These are phyloP conservation scores for Yarrowia sp. DNA, from an alignment of 805 yeast genomes.

Conservation along the genomic window DNA sequence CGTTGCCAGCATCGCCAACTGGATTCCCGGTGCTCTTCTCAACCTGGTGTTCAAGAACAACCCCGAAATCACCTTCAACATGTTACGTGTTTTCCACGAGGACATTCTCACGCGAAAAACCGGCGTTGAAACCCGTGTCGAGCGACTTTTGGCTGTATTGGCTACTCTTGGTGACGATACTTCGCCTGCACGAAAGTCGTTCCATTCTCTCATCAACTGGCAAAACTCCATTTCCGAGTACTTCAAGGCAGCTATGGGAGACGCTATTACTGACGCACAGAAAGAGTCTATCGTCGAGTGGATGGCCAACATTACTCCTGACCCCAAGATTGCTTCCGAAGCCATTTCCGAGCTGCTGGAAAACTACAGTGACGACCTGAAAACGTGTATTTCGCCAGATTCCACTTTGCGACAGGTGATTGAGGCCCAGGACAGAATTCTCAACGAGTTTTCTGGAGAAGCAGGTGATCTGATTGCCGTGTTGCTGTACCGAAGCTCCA, in stretches of 20 bases:
- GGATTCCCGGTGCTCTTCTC: conserved; percentile 64
- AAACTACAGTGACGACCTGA: conserved; percentile 43
- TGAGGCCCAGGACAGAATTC: conserved; percentile 5
- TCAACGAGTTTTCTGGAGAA: neutral
- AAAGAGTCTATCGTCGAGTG: conserved; percentile 23
- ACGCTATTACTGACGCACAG: neutral
- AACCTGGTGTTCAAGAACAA: conserved; percentile 73
- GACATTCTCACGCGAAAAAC: conserved; percentile 54
- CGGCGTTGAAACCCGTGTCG: conserved; percentile 45
- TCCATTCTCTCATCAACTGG: conserved; percentile 64
- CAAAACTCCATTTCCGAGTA: conserved; percentile 52
- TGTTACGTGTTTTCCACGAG: conserved; percentile 61
- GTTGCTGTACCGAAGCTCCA: conserved; percentile 58
- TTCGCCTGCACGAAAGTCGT: conserved; percentile 55
- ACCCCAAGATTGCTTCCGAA: conserved; percentile 58
- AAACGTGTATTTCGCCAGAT: neutral
- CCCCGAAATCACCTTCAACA: conserved; percentile 56
- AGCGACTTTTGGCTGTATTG: conserved; percentile 51
- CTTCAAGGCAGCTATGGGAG: conserved; percentile 34
- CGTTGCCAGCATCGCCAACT: conserved; percentile 40
- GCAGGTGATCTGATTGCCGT: conserved; percentile 31
- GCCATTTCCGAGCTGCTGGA: conserved; percentile 54
- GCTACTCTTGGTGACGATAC: conserved; percentile 44
- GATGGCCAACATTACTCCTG: conserved; percentile 35
- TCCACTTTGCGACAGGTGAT: neutral